Base-by-base conservation (phyloP, 2,329 filamentous ascomycete genomes). In the Sporothrix mexicana region DNA sequence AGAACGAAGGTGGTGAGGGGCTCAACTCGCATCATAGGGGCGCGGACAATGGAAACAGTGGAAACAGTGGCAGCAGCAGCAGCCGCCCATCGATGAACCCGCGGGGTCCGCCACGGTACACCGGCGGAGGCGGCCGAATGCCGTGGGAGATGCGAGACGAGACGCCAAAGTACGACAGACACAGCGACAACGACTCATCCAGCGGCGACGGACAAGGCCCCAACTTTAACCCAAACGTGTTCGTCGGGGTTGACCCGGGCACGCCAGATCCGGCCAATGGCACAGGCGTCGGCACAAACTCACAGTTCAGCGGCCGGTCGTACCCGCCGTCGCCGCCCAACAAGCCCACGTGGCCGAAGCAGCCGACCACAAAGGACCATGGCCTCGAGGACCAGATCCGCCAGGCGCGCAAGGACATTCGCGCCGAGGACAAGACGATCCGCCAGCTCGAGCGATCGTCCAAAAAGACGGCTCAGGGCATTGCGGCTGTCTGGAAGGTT, bases 301-400 rank as follows among this genome's bases (percentile, higher is more conserved):
- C 25, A 23, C 41, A 59, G 6, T 25, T 10, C 4, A 15, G 41
- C 43, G 9, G 15, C 45, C 41, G n/a, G 8, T 62, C 36, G 12
- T 70, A 73, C 17, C 67, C 67, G 23, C 67, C 68, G 25, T 67
- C 53, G n/a, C 68, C 70, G 7, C 70, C 67, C 12, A 7, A 59
- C 25, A 66, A 66, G 45, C 13, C 55, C 3, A 20, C n/a, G 12
- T 71, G 69, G 72, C 72, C 72, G 6, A 41, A 43, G 0, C 13
- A 20, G 6, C 61, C 69, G 10, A 53, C 69, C 2, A 30, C 6
- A 2, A 71, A 61, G 1, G 73, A 75, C 25, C 36, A 57, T 7
- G 57, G 25, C 7, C 69, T 76, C 3, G 75, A 75, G 13, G n/a
- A 66, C 5, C 43, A 75, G 7, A 75, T 76, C n/a, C 71, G 45